phyloP scores from a whole-genome alignment of 78 protist genomes.

The Dictyostelium capitatum region DNA sequence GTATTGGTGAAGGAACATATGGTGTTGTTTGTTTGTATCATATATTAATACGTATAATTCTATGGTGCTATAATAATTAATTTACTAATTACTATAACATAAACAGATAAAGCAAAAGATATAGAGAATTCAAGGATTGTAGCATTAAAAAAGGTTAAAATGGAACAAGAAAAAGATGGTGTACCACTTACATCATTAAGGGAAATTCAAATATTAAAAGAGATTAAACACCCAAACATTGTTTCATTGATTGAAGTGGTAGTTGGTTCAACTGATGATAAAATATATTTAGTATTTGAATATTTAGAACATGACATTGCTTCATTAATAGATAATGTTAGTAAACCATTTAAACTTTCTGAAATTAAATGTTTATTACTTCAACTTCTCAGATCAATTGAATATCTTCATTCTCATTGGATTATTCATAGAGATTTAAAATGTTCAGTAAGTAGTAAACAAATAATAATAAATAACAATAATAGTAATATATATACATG shows the following conservation, averaged over 20 bases:
- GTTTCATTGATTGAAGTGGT: slow-evolving; percentile 81
- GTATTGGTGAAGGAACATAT: slow-evolving; percentile 73
- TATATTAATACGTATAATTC: too few species aligned
- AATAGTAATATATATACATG: background rate
- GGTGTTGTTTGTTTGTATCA: slow-evolving; percentile 61
- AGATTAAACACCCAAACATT: slow-evolving; percentile 96
- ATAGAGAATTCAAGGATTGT: slow-evolving; percentile 47
- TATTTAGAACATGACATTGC: slow-evolving; percentile 97
- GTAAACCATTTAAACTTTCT: slow-evolving; percentile 34
- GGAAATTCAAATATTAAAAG: slow-evolving; percentile 97
- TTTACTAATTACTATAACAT: background rate
- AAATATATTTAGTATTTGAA: slow-evolving; percentile 98
- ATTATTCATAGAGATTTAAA: slow-evolving; percentile 98
- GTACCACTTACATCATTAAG: slow-evolving; percentile 95
- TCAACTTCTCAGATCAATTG: slow-evolving; percentile 93
- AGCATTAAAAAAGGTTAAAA: slow-evolving; percentile 79
- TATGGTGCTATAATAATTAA: too few species aligned
- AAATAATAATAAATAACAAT: background rate
- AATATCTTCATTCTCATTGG: slow-evolving; percentile 91
- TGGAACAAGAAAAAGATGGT: slow-evolving; percentile 79
- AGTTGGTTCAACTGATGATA: slow-evolving; percentile 53
- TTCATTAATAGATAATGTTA: slow-evolving; percentile 46
- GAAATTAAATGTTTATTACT: slow-evolving; percentile 58
- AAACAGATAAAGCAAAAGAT: slow-evolving; percentile 71
- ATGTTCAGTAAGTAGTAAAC: slow-evolving; percentile 76